Conservation (phyloP, 805 yeast genomes). For the Lachancea kluyveri region DNA sequence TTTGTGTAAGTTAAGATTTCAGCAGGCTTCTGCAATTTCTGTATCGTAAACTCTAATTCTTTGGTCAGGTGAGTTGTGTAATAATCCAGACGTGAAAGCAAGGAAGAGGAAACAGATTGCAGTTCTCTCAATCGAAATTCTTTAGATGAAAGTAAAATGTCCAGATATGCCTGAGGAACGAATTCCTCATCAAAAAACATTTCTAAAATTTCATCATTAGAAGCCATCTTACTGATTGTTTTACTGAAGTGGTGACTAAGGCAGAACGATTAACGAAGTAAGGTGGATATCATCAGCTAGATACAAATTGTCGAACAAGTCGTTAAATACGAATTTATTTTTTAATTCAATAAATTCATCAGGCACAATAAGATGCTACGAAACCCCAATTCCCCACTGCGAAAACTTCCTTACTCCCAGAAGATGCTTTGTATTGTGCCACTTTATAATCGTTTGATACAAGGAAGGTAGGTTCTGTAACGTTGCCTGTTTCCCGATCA, state of each 20-base stretch:
- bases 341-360: too few species aligned
- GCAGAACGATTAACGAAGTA: too few species aligned
- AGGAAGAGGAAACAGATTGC: slow-evolving; percentile 42
- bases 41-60: slow-evolving; percentile 46
- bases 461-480: slow-evolving; percentile 13
- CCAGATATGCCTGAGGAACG: slow-evolving; percentile 58
- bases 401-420: slow-evolving; percentile 8
- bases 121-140: slow-evolving; percentile 32
- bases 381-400: slow-evolving; percentile 20
- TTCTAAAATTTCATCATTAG: slow-evolving; percentile 40
- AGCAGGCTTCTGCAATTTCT: slow-evolving; percentile 43
- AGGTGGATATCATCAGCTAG: too few species aligned
- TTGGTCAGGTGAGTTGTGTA: slow-evolving; percentile 53
- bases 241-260: too few species aligned
- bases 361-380: too few species aligned
- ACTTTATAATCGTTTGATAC: slow-evolving; percentile 18
- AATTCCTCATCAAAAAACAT: slow-evolving; percentile 68
- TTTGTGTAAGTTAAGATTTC: slow-evolving; percentile 41
- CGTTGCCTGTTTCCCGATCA: neutral
- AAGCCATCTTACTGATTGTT: slow-evolving; percentile 4
- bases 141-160: slow-evolving; percentile 47
- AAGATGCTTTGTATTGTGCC: slow-evolving; percentile 9
- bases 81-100: slow-evolving; percentile 55
- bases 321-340: too few species aligned
- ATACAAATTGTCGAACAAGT: too few species aligned